Evolutionary conservation across 352 stramenopile species (phyloP).

Genomic region (Phytophthora lateralis): DNA sequence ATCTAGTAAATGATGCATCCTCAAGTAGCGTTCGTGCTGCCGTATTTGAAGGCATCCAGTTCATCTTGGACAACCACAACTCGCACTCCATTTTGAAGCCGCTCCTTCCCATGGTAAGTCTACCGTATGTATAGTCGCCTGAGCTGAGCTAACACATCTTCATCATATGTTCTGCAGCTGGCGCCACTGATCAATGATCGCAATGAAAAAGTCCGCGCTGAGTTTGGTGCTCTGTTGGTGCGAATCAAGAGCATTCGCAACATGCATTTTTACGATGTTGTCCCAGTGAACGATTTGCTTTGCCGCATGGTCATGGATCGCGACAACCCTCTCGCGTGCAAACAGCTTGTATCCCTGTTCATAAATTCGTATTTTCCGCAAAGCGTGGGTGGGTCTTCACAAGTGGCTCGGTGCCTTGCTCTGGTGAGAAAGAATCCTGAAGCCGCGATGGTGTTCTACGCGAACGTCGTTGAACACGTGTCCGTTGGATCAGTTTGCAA

Average conservation of each 20-base stretch:
- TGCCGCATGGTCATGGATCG: slow-evolving; percentile 75
- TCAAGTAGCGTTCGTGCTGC: slow-evolving; percentile 80
- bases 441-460: slow-evolving; percentile 85
- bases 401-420: slow-evolving; percentile 80
- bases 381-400: slow-evolving; percentile 75
- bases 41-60: slow-evolving; percentile 84
- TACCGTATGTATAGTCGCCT: not conserved
- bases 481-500: slow-evolving; percentile 88
- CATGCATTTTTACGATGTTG: slow-evolving; percentile 88
- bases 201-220: slow-evolving; percentile 82
- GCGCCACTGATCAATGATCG: slow-evolving; percentile 84
- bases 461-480: slow-evolving; percentile 71
- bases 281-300: slow-evolving; percentile 78
- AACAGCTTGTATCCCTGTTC: slow-evolving; percentile 83
- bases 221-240: slow-evolving; percentile 78
- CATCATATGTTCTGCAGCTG: slow-evolving; percentile 40
- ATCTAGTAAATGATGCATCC: slow-evolving; percentile 82
- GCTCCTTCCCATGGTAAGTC: slow-evolving; percentile 76
- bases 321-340: slow-evolving; percentile 57
- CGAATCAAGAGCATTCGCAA: slow-evolving; percentile 90
- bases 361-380: slow-evolving; percentile 90
- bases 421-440: slow-evolving; percentile 85
- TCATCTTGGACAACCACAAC: slow-evolving; percentile 89
- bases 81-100: slow-evolving; percentile 86
- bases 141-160: slow-evolving; percentile 9